Base-by-base conservation (phyloP, 179 eudicot genomes). In the Silene noctiflora region DNA sequence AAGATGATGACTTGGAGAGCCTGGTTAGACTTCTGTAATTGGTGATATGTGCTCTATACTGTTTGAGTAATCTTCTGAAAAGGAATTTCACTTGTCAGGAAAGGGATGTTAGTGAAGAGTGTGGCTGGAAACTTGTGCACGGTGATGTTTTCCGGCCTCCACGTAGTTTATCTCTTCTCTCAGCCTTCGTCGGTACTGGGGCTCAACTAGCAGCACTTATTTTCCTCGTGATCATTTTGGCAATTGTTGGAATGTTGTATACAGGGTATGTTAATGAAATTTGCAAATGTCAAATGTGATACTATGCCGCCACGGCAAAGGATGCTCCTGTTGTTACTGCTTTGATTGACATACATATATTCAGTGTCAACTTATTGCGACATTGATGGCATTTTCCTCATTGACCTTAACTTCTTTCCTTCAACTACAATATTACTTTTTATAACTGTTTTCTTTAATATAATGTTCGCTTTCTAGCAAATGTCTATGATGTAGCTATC, bases 111-210 rank as follows among this genome's bases (percentile, higher is more conserved):
- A 90, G 80, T 78, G 98, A 93, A 81, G 98, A 93, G 77, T 91
- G 97, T 75, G 98, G 98, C 75, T 93, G 98, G 98, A 93, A 93
- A 78, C 95, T 93, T 82, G 96, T 93, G 48, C 98, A 93, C 67
- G 98, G 98, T 25, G 98, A 94, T 85, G 98, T 94, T 80, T 94
- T 94, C 70, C 87, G 98, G 14, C 84, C 97, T 77, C 91, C 98
- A 77, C 85, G 87, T 71, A 85, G 72, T 81, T 76, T 87, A 77
- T 94, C 87, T 63, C 70, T 94, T 60, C 92, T 94, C 48, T 87
- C 97, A 58, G 92, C 98, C 59, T 83, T 94, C 69, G 89, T 94
- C 73, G 98, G 98, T 51, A 92, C 87, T 62, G 98, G 98, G 59
- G 98, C 98, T 76, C 98, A 94, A 83, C 82, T 94, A 70, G 91